These are phyloP conservation scores for Blastobotrys aristatus DNA, from an alignment of 1,139 yeast genomes.

Conservation along the genomic window DNA sequence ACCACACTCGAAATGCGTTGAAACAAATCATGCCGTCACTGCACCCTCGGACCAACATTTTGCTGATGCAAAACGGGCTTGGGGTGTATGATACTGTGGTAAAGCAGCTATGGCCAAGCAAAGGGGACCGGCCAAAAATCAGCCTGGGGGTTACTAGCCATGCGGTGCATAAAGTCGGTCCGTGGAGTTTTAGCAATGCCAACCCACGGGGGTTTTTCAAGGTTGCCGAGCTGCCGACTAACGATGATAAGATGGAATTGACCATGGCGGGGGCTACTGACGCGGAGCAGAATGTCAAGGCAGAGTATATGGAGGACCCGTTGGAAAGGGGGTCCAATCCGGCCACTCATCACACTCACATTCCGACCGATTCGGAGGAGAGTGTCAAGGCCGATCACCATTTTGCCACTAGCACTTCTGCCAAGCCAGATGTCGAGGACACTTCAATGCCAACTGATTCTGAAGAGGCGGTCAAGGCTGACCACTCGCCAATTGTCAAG, in stretches of 20 bases:
- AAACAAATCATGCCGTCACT: slow-evolving; percentile 42
- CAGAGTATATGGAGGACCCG: slow-evolving; percentile 14
- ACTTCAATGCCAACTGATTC: slow-evolving; percentile 15
- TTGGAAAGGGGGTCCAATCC: slow-evolving; percentile 4
- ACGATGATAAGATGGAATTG: slow-evolving; percentile 4
- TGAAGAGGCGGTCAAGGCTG: slow-evolving; percentile 21
- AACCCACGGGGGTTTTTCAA: slow-evolving; percentile 55
- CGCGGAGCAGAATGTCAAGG: slow-evolving; percentile 20
- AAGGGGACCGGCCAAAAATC: slow-evolving; percentile 46
- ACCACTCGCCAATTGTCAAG: too few relatives aligned
- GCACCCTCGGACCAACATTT: slow-evolving; percentile 44
- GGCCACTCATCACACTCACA: neutral
- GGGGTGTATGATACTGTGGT: slow-evolving; percentile 58
- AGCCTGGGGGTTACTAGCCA: slow-evolving; percentile 77
- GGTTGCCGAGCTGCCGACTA: slow-evolving; percentile 31
- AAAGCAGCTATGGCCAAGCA: slow-evolving; percentile 50
- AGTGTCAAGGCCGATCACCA: slow-evolving; percentile 18
- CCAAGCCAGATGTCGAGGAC: slow-evolving; percentile 11
- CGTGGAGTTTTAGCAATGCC: slow-evolving; percentile 50
- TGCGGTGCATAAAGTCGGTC: slow-evolving; percentile 53
- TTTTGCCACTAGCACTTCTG: too few relatives aligned
- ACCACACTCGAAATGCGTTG: slow-evolving; percentile 48
- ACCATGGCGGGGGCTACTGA: slow-evolving; percentile 13
- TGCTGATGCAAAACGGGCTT: slow-evolving; percentile 75
- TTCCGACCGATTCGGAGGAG: slow-evolving; percentile 21